Base-by-base conservation (phyloP, 345 rosid genomes). In the Rhizophora mangle region DNA sequence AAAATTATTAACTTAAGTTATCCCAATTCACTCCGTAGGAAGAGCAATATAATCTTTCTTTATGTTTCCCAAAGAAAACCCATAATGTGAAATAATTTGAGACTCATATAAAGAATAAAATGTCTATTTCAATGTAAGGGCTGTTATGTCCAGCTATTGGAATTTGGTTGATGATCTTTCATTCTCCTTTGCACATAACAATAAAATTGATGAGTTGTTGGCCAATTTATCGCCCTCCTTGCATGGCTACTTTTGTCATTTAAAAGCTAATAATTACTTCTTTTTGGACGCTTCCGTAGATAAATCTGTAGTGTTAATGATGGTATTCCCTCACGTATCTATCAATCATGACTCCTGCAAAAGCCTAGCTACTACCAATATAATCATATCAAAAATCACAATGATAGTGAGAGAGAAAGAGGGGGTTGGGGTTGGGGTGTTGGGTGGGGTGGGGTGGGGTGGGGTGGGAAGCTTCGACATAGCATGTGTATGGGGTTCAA, bases 211-310 rank as follows among this genome's bases (percentile, higher is more conserved):
- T 74, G 74, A 78, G 71, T 78, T 73, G 75, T 51, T 77, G 76
- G 75, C 53, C 53, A 15, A 43, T 43, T 43, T 22, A 26, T 47
- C 37, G 9, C 39, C 52, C 29, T 39, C 31, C 61, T 59, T 64
- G 55, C 63, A 61, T 47, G 58, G 59, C 63, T 75, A 73, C 73
- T 68, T 72, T 71, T 56, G 65, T 62, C 76, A 71, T 77, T 71
- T n/a, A 59, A 75, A 78, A 82, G 80, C 52, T 79, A 77, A 83
- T 83, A 74, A 86, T 78, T 71, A 71, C 60, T 68, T 64, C 82
- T 81, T 86, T 86, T 80, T 73, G 63, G 72, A 69, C 69, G 49
- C 76, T 70, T 52, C 54, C 64, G 37, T 27, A 8, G 57, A 56
- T 26, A 43, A 58, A 55, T 5, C 31, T 65, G 31, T 15, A 58